Conservation (phyloP, 192 early-diverging fungal genomes). For the Pilaira anomala region DNA sequence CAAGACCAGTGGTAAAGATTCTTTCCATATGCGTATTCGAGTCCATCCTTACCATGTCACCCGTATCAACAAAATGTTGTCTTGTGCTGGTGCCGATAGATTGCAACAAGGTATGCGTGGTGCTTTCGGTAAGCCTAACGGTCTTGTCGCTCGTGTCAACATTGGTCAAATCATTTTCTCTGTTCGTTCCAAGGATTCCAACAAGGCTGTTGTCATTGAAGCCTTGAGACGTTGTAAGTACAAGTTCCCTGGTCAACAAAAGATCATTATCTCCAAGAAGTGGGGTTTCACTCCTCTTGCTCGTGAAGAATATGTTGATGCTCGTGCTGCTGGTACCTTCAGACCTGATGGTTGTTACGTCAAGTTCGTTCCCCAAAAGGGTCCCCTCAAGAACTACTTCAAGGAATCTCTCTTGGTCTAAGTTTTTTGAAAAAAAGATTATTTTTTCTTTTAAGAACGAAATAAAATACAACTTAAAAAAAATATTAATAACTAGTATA, state of each 20-base stretch:
- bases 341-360: slow-evolving; percentile 93
- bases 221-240: slow-evolving; percentile 90
- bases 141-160: slow-evolving; percentile 93
- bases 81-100: slow-evolving; percentile 98
- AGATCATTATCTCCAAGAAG: slow-evolving; percentile 99
- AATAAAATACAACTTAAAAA: too few species aligned
- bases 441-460: too few species aligned
- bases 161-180: slow-evolving; percentile 98
- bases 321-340: slow-evolving; percentile 71
- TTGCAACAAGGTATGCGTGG: slow-evolving; percentile 99
- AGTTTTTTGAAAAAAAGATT: too few species aligned
- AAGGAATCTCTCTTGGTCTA: slow-evolving; percentile 18
- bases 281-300: slow-evolving; percentile 99
- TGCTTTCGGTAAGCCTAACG: slow-evolving; percentile 96
- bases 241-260: slow-evolving; percentile 99
- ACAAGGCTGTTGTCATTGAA: slow-evolving; percentile 92
- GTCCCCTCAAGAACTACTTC: slow-evolving; percentile 59
- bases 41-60: slow-evolving; percentile 99
- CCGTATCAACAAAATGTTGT: slow-evolving; percentile 99
- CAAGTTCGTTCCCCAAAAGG: slow-evolving; percentile 89
- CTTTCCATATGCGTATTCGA: slow-evolving; percentile 98
- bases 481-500: too few species aligned
- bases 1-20: slow-evolving; percentile 96
- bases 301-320: slow-evolving; percentile 83
- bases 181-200: slow-evolving; percentile 91